Evolutionary conservation across 306 rosid genomes (phyloP), one percentile per base, ranked within the genome.

Genomic region (Fagus sylvatica): DNA sequence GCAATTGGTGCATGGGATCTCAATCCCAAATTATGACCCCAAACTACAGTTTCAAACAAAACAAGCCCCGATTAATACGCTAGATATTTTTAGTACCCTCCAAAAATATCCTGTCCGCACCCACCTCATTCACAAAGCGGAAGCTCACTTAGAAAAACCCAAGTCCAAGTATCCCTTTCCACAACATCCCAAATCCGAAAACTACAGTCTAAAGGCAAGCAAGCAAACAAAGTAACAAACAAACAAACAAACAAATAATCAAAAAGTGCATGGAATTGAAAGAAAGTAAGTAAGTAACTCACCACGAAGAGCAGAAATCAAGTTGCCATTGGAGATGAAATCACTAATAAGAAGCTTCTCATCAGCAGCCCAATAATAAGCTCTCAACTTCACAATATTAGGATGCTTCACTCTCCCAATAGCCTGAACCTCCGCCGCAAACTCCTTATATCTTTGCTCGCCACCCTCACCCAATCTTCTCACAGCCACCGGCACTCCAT

Each of bases 401-500:
- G 99, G 99, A 72, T 96, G 99, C 62, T 93, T 96, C 39, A 96
- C 93, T 68, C 84, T 89, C 82, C 97, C 99, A 67, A 96, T 96
- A 15, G 97, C 97, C 74, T 90, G 94, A 49, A 91, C 89, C 81
- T 96, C 99, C 76, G 97, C 87, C 39, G 86, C 91, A 59, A 96
- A 96, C 75, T 96, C 99, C 87, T 89, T 93, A 22, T 91, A 96
- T 86, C 99, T 88, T 75, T 96, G 96, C 66, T 93, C 98, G 0
- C 98, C 99, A 41, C 99, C 99, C 69, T 96, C 99, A 7, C 99
- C 99, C 4, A 96, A 75, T 76, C 99, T 83, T 80, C 99, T 84
- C 81, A 96, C 99, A 65, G 99, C 99, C 81, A 96, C 99, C 51
- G 99, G 99, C 0, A 93, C 69, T 61, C 99, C 99, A 89, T 87